A percentile compares a stretch with the other conserved stretches of the same genome.
These are phyloP conservation scores for Talaromyces atroroseus DNA, from an alignment of 2,329 filamentous ascomycete species.

Conservation along the genomic window DNA sequence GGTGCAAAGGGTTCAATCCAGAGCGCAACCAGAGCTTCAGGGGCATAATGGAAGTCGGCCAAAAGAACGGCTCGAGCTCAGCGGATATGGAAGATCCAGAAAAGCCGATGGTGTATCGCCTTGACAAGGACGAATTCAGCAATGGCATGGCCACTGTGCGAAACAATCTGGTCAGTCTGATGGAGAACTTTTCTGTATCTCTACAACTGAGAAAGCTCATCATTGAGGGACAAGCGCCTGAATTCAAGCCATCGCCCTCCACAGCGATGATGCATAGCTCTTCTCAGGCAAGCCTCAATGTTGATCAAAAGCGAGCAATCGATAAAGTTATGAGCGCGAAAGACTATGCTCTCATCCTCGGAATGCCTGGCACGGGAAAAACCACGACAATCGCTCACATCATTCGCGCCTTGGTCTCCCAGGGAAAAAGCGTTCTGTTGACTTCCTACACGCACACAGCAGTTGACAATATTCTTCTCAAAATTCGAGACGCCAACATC, in stretches of 20 bases:
- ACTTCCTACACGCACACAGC: conserved; percentile 97
- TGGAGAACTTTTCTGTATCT: conserved; percentile 70
- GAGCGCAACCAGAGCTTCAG: conserved; percentile 76
- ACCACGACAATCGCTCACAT: conserved; percentile 98
- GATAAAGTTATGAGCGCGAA: conserved; percentile 92
- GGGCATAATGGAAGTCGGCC: conserved; percentile 81
- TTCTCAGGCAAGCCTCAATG: conserved; percentile 64
- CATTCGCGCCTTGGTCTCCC: conserved; percentile 79
- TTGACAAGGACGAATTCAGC: conserved; percentile 98
- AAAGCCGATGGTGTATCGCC: conserved; percentile 62
- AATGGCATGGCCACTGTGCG: conserved; percentile 94
- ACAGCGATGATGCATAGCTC: conserved; percentile 55
- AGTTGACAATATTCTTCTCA: conserved; percentile 95
- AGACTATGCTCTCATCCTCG: conserved; percentile 94
- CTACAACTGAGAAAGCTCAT: conserved; percentile 71
- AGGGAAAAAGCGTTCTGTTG: conserved; percentile 86
- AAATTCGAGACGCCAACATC: conserved; percentile 73
- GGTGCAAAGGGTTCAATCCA: conserved; percentile 69
- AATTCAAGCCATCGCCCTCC: conserved; percentile 62
- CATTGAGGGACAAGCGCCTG: conserved; percentile 67
- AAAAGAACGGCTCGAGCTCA: conserved; percentile 40
- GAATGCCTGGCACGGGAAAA: conserved; percentile 97
- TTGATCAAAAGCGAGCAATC: conserved; percentile 80
- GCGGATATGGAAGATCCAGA: conserved; percentile 34
- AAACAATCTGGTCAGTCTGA: conserved; percentile 88